phyloP scores from a whole-genome alignment of 2,329 filamentous ascomycete species.

The Elsinoe ampelina region DNA sequence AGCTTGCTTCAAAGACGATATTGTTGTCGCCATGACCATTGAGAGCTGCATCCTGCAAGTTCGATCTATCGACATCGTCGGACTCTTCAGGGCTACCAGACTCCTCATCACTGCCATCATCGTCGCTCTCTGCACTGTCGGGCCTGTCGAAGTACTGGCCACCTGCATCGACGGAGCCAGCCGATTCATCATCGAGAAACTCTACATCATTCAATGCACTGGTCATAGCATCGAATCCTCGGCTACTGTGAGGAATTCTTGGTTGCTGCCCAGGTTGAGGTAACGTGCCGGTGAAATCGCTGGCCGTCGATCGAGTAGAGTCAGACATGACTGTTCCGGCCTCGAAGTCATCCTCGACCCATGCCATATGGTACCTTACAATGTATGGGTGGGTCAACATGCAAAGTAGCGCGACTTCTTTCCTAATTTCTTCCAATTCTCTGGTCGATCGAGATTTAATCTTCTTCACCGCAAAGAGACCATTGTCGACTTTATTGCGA shows the following conservation, averaged over 20 bases:
- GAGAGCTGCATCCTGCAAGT: too few relatives aligned
- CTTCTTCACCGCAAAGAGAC: conserved; percentile 94
- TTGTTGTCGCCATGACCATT: conserved; percentile 18
- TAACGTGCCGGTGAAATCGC: too few relatives aligned
- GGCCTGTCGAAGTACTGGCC: conserved; percentile 34
- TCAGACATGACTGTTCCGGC: not conserved
- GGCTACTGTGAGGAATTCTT: conserved; percentile 45
- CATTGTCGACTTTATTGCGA: conserved; percentile 84
- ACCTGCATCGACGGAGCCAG: conserved; percentile 27
- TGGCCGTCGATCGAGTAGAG: not conserved
- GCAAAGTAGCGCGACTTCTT: conserved; percentile 82
- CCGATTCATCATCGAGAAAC: conserved; percentile 53
- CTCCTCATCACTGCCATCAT: conserved; percentile 36
- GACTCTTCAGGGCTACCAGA: conserved; percentile 30
- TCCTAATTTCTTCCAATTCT: conserved; percentile 66
- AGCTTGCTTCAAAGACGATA: conserved; percentile 2
- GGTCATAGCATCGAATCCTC: conserved; percentile 87
- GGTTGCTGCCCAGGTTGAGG: too few relatives aligned
- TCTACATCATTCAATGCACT: conserved; percentile 67
- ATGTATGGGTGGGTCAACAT: conserved; percentile 80
- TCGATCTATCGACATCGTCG: conserved; percentile 14
- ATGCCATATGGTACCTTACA: conserved; percentile 90
- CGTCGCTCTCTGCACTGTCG: conserved; percentile 20
- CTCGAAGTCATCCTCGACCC: conserved; percentile 63
- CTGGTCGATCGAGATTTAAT: conserved; percentile 71